Conservation (phyloP, 2,329 filamentous ascomycete species). For the Alternaria sp. region DNA sequence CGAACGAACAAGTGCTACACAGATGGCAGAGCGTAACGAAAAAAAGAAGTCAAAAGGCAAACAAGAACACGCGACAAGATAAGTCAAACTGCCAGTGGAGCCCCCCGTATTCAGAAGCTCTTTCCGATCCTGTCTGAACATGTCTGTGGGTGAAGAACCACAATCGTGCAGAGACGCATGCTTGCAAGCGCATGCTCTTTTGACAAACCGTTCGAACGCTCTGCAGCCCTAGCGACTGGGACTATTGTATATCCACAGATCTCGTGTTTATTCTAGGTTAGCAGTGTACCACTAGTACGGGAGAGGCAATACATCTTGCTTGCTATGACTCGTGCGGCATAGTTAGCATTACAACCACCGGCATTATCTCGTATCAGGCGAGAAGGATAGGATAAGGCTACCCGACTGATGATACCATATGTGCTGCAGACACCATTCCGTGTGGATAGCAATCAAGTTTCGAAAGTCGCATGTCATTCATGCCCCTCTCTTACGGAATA, state of each 20-base stretch:
- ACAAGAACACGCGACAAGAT: slow-evolving; percentile 9
- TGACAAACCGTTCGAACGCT: neutral
- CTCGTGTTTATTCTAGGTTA: slow-evolving; percentile 4
- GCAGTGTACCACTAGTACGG: slow-evolving; percentile 2
- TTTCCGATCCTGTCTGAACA: slow-evolving; percentile 2
- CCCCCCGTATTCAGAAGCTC: slow-evolving; percentile 1
- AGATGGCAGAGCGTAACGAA: neutral
- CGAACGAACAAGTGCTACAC: slow-evolving; percentile 13
- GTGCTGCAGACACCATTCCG: neutral
- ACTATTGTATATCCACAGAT: slow-evolving; percentile 16
- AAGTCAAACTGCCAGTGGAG: slow-evolving; percentile 15
- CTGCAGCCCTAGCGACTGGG: slow-evolving; percentile 1
- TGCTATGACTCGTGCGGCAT: slow-evolving; percentile 10
- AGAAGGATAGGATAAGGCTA: neutral
- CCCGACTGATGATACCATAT: neutral
- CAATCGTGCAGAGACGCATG: slow-evolving; percentile 2
- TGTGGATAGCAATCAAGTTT: neutral
- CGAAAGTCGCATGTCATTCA: neutral
- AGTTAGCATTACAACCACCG: slow-evolving; percentile 11
- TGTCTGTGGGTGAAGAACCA: neutral
- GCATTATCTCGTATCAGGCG: slow-evolving; percentile 14
- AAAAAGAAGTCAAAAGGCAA: slow-evolving; percentile 1
- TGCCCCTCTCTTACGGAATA: neutral
- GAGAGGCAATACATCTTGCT: slow-evolving; percentile 9
- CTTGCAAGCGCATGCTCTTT: slow-evolving; percentile 10